Evolutionary conservation across 2,329 filamentous ascomycete species (phyloP).

Genomic region (Talaromyces sp.): DNA sequence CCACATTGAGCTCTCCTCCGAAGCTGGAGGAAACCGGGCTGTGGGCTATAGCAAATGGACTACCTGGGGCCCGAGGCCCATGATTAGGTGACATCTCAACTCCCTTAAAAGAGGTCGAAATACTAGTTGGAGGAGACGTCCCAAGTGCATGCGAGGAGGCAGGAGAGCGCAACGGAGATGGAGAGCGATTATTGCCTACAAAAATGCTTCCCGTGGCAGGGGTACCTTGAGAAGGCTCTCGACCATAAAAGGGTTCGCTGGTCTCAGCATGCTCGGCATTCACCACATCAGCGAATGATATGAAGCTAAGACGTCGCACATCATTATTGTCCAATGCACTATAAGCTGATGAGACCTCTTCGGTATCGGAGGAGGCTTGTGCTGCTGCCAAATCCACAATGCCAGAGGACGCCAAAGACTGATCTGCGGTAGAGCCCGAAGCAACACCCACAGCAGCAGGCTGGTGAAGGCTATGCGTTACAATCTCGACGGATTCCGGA

Average conservation of each 20-base stretch:
- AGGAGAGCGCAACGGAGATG: constrained; percentile 78
- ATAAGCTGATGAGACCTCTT: constrained; percentile 73
- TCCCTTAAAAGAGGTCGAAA: constrained; percentile 72
- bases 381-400: constrained; percentile 55
- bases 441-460: constrained; percentile 71
- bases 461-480: constrained; percentile 83
- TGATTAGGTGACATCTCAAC: constrained; percentile 68
- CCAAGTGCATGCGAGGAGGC: constrained; percentile 70
- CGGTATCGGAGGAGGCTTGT: constrained; percentile 44
- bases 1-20: constrained; percentile 76
- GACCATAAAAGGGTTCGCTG: constrained; percentile 52
- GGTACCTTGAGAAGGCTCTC: constrained; percentile 71
- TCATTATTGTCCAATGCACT: constrained; percentile 76
- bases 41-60: constrained; percentile 60
- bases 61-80: constrained; percentile 62
- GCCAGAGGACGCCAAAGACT: constrained; percentile 48
- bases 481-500: constrained; percentile 88
- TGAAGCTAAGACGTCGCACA: constrained; percentile 84
- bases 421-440: constrained; percentile 41
- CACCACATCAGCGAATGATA: constrained; percentile 95
- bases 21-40: constrained; percentile 54
- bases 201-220: constrained; percentile 58
- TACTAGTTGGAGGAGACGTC: constrained; percentile 75
- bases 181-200: constrained; percentile 62
- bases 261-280: constrained; percentile 64